Evolutionary conservation across 352 stramenopile species (phyloP).

Genomic region (Phytophthora lateralis): DNA sequence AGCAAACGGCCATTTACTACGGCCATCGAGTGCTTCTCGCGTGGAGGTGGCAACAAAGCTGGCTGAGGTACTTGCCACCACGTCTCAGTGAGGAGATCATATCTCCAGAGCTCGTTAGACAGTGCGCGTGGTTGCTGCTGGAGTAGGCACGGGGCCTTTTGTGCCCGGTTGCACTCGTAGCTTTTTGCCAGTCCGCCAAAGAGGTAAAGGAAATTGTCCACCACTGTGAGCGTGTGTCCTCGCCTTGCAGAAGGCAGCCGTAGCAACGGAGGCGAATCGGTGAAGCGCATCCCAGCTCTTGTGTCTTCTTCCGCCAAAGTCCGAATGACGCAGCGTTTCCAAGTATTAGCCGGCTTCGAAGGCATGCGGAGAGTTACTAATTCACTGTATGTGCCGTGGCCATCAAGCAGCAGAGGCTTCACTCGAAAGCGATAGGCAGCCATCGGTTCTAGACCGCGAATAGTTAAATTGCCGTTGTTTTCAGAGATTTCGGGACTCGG

Average conservation of each 20-base stretch:
- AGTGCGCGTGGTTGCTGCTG: slow-evolving; percentile 25
- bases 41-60: slow-evolving; percentile 25
- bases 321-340: slow-evolving; percentile 45
- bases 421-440: slow-evolving; percentile 66
- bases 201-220: slow-evolving; percentile 61
- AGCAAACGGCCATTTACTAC: slow-evolving; percentile 53
- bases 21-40: slow-evolving; percentile 69
- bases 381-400: slow-evolving; percentile 40
- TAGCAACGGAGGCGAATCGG: slow-evolving; percentile 35
- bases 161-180: slow-evolving; percentile 57
- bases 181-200: slow-evolving; percentile 69
- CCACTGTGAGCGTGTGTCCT: slow-evolving; percentile 58
- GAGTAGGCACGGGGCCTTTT: slow-evolving; percentile 50
- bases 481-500: slow-evolving; percentile 8
- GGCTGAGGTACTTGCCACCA: slow-evolving; percentile 53
- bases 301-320: slow-evolving; percentile 40
- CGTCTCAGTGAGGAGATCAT: slow-evolving; percentile 50
- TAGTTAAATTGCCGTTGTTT: slow-evolving; percentile 20
- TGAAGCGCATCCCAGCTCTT: slow-evolving; percentile 37
- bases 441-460: slow-evolving; percentile 32
- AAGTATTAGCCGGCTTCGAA: slow-evolving; percentile 43
- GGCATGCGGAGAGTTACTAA: slow-evolving; percentile 43
- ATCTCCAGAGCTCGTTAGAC: slow-evolving; percentile 79
- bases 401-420: slow-evolving; percentile 49
- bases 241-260: slow-evolving; percentile 58